Conservation (phyloP, 192 early-diverging fungal genomes). For the Chytriomyces sp. region DNA sequence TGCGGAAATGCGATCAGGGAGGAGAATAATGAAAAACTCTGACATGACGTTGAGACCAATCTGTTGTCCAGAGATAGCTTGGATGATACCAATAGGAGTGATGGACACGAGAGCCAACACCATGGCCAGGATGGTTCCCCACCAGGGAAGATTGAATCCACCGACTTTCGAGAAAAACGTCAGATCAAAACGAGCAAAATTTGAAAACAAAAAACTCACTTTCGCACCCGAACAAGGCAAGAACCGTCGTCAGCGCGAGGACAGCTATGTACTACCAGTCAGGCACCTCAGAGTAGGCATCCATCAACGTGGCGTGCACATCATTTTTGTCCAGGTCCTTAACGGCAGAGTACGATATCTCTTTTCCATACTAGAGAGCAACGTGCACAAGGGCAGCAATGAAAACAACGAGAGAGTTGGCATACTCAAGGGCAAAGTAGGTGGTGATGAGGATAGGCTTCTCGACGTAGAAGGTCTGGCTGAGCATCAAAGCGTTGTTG, state of each 20-base stretch:
- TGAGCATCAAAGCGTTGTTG: conserved; percentile 29
- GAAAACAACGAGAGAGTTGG: conserved; percentile 45
- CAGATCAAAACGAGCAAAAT: background rate
- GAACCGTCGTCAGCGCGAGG: conserved; percentile 21
- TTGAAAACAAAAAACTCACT: conserved; percentile 17
- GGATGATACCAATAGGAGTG: conserved; percentile 62
- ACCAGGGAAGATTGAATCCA: conserved; percentile 33
- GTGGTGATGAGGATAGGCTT: conserved; percentile 28
- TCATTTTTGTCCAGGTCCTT: conserved; percentile 5
- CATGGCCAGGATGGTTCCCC: conserved; percentile 40
- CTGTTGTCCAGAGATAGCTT: too few species aligned
- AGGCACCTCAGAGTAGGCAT: too few species aligned
- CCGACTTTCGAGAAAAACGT: conserved; percentile 11
- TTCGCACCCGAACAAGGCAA: background rate
- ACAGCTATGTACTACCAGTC: conserved; percentile 19
- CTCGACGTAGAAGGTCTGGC: conserved; percentile 10
- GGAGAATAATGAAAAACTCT: conserved; percentile 58
- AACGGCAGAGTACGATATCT: background rate
- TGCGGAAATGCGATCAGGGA: conserved; percentile 62
- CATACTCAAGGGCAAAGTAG: conserved; percentile 32
- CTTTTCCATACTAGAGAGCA: conserved; percentile 39
- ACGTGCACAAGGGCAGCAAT: conserved; percentile 58
- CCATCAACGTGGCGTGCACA: conserved; percentile 7
- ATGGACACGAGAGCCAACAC: conserved; percentile 53
- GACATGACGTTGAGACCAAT: too few species aligned